These are phyloP conservation scores for Aureobasidium sp. DNA, from an alignment of 2,329 filamentous ascomycete genomes.

Conservation along the genomic window DNA sequence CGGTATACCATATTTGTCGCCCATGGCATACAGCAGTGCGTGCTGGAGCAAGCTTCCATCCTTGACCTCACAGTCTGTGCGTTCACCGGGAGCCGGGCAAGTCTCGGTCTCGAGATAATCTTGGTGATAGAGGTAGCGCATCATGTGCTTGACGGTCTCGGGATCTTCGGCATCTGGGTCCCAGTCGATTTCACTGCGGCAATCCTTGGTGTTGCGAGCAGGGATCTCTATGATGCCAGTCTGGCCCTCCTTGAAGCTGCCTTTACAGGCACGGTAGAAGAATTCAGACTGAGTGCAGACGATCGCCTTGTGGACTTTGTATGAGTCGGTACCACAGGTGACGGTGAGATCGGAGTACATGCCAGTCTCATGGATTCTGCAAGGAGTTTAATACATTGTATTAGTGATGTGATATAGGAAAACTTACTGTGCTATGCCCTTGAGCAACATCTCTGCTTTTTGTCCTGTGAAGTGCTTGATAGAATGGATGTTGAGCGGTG, in stretches of 20 bases:
- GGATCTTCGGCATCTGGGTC: slow-evolving; percentile 20
- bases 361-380: neutral
- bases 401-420: too few species aligned
- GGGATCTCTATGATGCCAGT: neutral
- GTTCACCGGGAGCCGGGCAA: too few species aligned
- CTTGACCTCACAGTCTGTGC: slow-evolving; percentile 21
- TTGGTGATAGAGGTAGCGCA: slow-evolving; percentile 24
- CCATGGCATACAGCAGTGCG: slow-evolving; percentile 24
- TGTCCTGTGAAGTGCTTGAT: too few species aligned
- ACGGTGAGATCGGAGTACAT: slow-evolving; percentile 23
- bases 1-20: slow-evolving; percentile 21
- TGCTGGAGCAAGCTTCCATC: slow-evolving; percentile 18
- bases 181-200: slow-evolving; percentile 8
- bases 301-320: slow-evolving; percentile 22
- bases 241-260: slow-evolving; percentile 9
- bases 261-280: slow-evolving; percentile 20
- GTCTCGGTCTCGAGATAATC: slow-evolving; percentile 13
- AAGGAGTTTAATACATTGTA: neutral
- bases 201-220: neutral
- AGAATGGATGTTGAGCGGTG: neutral
- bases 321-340: slow-evolving; percentile 19
- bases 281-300: slow-evolving; percentile 22
- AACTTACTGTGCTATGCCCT: neutral
- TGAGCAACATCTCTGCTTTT: neutral
- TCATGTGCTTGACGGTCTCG: slow-evolving; percentile 22